A percentile compares a stretch with the other conserved stretches of the same genome.
Conservation (phyloP, 169 alveolate genomes). For the Plasmodium vinckei region DNA sequence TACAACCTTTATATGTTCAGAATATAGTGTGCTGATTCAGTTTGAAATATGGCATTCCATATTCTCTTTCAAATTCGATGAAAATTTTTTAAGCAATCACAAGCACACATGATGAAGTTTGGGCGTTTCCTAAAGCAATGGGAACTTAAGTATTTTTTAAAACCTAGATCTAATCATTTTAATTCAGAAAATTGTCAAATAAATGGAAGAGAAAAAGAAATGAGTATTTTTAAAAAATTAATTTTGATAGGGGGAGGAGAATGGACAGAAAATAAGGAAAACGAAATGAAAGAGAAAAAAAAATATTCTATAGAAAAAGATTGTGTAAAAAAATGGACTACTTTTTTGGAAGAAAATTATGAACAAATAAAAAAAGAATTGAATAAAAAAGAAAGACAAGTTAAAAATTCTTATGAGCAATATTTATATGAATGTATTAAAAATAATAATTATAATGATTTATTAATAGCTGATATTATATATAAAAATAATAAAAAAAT, state of each 20-base stretch:
- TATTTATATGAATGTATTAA: slow-evolving; percentile 25
- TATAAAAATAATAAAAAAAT: slow-evolving; percentile 42
- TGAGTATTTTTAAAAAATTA: slow-evolving; percentile 30
- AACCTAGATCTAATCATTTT: background rate
- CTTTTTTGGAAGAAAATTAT: background rate
- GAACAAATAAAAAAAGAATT: slow-evolving; percentile 15
- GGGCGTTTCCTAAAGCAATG: no score
- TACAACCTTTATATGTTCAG: no score
- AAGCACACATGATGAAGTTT: no score
- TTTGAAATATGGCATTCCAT: no score
- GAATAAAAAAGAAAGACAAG: background rate
- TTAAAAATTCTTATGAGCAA: slow-evolving; percentile 4
- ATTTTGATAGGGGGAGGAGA: slow-evolving; percentile 11
- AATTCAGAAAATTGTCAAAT: background rate
- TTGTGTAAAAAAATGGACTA: no score
- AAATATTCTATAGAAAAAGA: no score
- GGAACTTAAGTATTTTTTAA: background rate
- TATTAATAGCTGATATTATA: slow-evolving; percentile 51
- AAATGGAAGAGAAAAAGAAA: slow-evolving; percentile 20
- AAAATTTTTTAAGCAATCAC: no score
- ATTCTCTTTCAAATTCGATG: no score
- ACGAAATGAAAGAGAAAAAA: no score
- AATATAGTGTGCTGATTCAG: no score
- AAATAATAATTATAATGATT: slow-evolving; percentile 26
- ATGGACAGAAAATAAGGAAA: slow-evolving; percentile 3